Evolutionary conservation across 2,329 filamentous ascomycete genomes (phyloP).

Genomic region (Penicillium carneum): DNA sequence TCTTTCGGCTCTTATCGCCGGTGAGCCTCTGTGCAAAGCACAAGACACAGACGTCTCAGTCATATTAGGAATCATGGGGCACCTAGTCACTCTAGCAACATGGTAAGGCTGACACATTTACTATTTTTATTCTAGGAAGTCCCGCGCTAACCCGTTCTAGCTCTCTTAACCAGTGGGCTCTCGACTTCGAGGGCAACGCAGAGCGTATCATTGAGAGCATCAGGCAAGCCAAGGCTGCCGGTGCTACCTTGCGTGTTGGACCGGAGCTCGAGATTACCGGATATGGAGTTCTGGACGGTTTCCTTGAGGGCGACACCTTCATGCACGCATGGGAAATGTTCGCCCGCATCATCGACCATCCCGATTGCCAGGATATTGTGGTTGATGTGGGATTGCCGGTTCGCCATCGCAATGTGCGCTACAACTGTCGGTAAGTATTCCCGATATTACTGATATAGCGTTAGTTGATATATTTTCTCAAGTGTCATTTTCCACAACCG

Average conservation of each 20-base stretch:
- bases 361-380: slow-evolving; percentile 43
- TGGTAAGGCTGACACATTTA: slow-evolving; percentile 35
- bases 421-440: slow-evolving; percentile 63
- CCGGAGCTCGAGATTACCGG: slow-evolving; percentile 65
- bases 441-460: not conserved
- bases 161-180: slow-evolving; percentile 58
- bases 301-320: slow-evolving; percentile 65
- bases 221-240: slow-evolving; percentile 64
- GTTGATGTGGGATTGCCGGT: slow-evolving; percentile 59
- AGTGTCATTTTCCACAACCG: slow-evolving; percentile 68
- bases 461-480: not conserved
- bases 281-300: slow-evolving; percentile 66
- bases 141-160: slow-evolving; percentile 29
- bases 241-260: slow-evolving; percentile 68
- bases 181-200: slow-evolving; percentile 70
- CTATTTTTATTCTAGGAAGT: not conserved
- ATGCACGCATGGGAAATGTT: slow-evolving; percentile 70
- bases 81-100: slow-evolving; percentile 55
- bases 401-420: slow-evolving; percentile 67
- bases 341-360: slow-evolving; percentile 65
- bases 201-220: slow-evolving; percentile 71
- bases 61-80: slow-evolving; percentile 43
- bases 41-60: not conserved
- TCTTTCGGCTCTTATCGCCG: slow-evolving; percentile 20
- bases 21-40: slow-evolving; percentile 1